These are phyloP conservation scores for Suhomyces atakaporum DNA, from an alignment of 1,139 yeast genomes.

Conservation along the genomic window DNA sequence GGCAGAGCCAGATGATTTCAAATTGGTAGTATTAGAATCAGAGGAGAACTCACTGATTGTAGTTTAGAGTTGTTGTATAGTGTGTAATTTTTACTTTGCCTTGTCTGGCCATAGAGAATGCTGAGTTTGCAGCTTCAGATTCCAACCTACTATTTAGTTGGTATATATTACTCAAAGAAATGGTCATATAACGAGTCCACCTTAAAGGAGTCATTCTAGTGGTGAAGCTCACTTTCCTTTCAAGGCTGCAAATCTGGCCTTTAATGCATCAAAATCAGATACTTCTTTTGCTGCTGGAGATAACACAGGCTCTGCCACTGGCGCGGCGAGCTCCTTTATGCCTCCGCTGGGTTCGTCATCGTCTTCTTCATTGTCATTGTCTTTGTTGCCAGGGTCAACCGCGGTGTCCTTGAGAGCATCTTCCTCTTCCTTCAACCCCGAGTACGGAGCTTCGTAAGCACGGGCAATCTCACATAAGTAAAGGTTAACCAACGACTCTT, in stretches of 20 bases:
- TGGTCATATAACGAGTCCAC: no score
- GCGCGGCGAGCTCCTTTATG: conserved; percentile 17
- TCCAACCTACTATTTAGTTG: no score
- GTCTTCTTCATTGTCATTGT: conserved; percentile 19
- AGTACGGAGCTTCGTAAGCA: conserved; percentile 76
- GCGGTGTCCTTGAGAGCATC: conserved; percentile 22
- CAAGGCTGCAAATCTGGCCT: conserved; percentile 50
- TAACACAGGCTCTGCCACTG: conserved; percentile 19
- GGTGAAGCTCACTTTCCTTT: conserved; percentile 25
- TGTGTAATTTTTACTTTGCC: no score
- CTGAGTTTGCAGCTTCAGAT: no score
- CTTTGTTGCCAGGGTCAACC: conserved; percentile 17
- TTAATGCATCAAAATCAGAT: conserved; percentile 44
- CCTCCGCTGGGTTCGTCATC: conserved; percentile 19
- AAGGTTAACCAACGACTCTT: conserved; percentile 61
- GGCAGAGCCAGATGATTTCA: no score
- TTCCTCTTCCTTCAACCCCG: conserved; percentile 49
- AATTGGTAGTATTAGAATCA: no score
- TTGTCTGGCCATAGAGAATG: no score
- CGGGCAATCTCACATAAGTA: conserved; percentile 80
- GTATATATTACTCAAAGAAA: no score
- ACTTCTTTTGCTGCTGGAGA: conserved; percentile 12
- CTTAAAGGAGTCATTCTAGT: no score
- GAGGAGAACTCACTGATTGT: no score
- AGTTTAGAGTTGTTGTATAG: no score